phyloP scores from a whole-genome alignment of 202 grass and related monocot species.

The Saccharum hybrid region DNA sequence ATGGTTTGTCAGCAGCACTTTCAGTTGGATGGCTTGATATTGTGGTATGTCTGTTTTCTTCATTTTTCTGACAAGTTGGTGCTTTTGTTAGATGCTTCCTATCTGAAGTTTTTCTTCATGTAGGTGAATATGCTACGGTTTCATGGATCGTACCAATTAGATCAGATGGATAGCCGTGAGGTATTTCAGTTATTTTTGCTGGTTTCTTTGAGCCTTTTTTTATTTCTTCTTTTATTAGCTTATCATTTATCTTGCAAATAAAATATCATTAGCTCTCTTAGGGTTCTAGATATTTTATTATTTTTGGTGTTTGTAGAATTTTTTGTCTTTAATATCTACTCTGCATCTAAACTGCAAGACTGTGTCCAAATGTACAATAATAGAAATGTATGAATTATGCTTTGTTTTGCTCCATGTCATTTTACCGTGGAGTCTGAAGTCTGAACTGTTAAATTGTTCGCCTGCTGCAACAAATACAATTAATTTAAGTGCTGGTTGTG shows the following conservation, averaged over 20 bases:
- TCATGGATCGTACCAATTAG: slow-evolving; percentile 94
- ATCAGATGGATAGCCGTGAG: slow-evolving; percentile 93
- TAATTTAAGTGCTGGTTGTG: not conserved
- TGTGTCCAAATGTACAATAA: not conserved
- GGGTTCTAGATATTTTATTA: not conserved
- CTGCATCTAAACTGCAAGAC: not conserved
- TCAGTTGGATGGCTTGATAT: slow-evolving; percentile 92
- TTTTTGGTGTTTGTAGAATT: slow-evolving; percentile 17
- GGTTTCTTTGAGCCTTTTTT: slow-evolving; percentile 38
- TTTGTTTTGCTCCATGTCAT: slow-evolving; percentile 37
- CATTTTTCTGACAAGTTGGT: slow-evolving; percentile 27
- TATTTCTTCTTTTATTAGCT: slow-evolving; percentile 26
- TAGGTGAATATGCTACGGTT: slow-evolving; percentile 90
- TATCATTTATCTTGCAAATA: slow-evolving; percentile 26
- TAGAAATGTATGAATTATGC: not conserved
- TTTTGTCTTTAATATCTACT: not conserved
- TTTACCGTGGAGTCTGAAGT: not conserved
- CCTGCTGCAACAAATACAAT: slow-evolving; percentile 20
- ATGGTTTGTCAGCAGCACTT: slow-evolving; percentile 80
- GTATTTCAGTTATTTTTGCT: slow-evolving; percentile 52
- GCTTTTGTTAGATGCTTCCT: slow-evolving; percentile 37
- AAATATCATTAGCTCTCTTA: slow-evolving; percentile 2
- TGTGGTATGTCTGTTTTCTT: slow-evolving; percentile 70
- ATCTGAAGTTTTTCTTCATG: slow-evolving; percentile 50
- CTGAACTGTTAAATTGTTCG: not conserved